Conservation (phyloP, 192 early-diverging fungal genomes). For the Backusella psychrophila region DNA sequence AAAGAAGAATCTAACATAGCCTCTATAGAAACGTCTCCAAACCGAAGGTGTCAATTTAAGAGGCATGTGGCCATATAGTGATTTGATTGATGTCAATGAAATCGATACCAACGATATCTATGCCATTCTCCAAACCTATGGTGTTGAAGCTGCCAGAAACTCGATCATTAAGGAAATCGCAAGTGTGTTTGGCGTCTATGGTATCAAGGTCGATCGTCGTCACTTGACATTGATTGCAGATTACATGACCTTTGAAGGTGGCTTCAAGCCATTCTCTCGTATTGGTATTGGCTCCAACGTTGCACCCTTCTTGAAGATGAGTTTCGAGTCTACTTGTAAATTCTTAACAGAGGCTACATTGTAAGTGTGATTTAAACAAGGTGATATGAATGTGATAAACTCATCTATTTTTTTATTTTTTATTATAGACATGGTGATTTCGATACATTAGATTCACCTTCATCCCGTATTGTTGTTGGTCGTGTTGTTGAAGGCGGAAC, state of each 20-base stretch:
- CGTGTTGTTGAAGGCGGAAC: slow-evolving; percentile 92
- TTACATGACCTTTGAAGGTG: slow-evolving; percentile 99
- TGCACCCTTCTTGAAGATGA: slow-evolving; percentile 97
- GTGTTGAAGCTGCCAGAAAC: slow-evolving; percentile 94
- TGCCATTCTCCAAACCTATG: slow-evolving; percentile 90
- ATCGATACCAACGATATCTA: slow-evolving; percentile 97
- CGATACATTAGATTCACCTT: slow-evolving; percentile 87
- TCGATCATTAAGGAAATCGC: slow-evolving; percentile 93
- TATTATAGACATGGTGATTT: slow-evolving; percentile 69
- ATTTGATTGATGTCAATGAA: slow-evolving; percentile 80
- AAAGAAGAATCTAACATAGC: background rate
- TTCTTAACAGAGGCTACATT: slow-evolving; percentile 93
- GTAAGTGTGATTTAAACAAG: slow-evolving; percentile 7
- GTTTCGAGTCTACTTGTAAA: slow-evolving; percentile 93
- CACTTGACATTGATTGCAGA: slow-evolving; percentile 97
- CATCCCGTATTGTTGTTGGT: slow-evolving; percentile 92
- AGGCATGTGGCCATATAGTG: slow-evolving; percentile 82
- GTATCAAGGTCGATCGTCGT: slow-evolving; percentile 91
- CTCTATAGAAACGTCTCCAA: slow-evolving; percentile 54
- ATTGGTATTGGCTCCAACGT: slow-evolving; percentile 91
- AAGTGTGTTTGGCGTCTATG: slow-evolving; percentile 90
- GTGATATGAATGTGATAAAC: no score
- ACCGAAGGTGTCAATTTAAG: slow-evolving; percentile 91
- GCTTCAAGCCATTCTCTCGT: slow-evolving; percentile 97
- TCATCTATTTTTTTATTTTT: slow-evolving; percentile 1